Conservation (phyloP, 78 protist genomes). For the Bodo saltans region DNA sequence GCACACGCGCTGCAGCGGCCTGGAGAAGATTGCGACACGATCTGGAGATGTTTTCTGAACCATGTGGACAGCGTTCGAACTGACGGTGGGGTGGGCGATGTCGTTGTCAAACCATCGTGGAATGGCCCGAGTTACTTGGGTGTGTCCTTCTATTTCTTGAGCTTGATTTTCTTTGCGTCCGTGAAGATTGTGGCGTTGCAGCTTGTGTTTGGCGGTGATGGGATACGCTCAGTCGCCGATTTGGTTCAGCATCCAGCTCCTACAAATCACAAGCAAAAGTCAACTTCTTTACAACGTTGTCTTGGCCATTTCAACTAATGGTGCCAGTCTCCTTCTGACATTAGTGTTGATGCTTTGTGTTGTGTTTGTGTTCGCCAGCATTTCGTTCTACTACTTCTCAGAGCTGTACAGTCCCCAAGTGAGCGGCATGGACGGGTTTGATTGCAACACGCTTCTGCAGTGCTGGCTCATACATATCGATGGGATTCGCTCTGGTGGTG, state of each 20-base stretch:
- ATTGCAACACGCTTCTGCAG: slow-evolving; percentile 10
- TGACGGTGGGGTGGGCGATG: slow-evolving; percentile 7
- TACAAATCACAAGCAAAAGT: neutral
- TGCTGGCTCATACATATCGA: slow-evolving; percentile 8
- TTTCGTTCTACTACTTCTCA: neutral
- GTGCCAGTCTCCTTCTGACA: neutral
- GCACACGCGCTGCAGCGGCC: no score
- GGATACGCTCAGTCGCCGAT: neutral
- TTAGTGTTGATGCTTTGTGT: neutral
- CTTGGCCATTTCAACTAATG: slow-evolving; percentile 10
- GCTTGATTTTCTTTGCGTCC: no score
- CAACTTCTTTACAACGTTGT: slow-evolving; percentile 5
- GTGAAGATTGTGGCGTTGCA: no score
- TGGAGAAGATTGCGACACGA: no score
- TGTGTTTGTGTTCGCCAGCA: slow-evolving; percentile 8
- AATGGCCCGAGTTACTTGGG: no score
- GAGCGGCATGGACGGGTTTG: no score
- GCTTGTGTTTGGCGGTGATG: no score
- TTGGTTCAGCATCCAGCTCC: neutral
- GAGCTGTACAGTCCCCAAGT: no score
- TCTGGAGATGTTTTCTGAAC: neutral
- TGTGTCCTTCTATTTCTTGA: no score
- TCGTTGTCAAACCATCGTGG: no score
- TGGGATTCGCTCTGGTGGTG: slow-evolving; percentile 22
- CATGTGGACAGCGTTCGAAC: no score